phyloP scores from a whole-genome alignment of 2,329 filamentous ascomycete genomes.

The Hypomyces rosellus region DNA sequence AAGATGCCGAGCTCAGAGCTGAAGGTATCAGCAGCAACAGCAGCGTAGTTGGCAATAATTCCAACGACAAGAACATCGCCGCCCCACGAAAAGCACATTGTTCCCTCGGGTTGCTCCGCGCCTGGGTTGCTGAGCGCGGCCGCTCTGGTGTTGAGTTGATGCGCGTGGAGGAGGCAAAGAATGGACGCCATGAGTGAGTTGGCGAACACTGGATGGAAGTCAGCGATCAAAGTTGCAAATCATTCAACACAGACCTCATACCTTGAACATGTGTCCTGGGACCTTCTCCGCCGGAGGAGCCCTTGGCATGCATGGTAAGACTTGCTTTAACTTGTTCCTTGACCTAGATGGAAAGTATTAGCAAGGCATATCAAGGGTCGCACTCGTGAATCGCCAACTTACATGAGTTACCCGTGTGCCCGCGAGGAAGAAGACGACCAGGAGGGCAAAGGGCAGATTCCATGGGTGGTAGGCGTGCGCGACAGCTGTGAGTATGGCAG shows the following conservation, averaged over 20 bases:
- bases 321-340: constrained; percentile 81
- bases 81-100: constrained; percentile 52
- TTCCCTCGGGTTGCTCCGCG: constrained; percentile 29
- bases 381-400: constrained; percentile 14
- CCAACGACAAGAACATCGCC: constrained; percentile 59
- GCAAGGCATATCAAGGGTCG: background rate
- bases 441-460: constrained; percentile 80
- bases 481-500: constrained; percentile 65
- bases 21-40: constrained; percentile 88
- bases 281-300: constrained; percentile 70
- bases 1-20: constrained; percentile 93
- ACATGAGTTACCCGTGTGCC: constrained; percentile 82
- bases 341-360: constrained; percentile 44
- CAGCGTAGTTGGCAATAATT: constrained; percentile 78
- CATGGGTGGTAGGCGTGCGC: constrained; percentile 89
- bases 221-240: background rate
- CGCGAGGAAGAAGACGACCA: constrained; percentile 79
- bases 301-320: constrained; percentile 71
- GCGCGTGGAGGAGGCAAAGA: constrained; percentile 51
- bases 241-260: constrained; percentile 16
- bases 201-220: constrained; percentile 55
- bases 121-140: constrained; percentile 31
- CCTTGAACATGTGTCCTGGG: constrained; percentile 78
- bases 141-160: constrained; percentile 48
- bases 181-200: constrained; percentile 78